Evolutionary conservation across 331 rosid genomes (phyloP).

Genomic region (Malus hybrid): DNA sequence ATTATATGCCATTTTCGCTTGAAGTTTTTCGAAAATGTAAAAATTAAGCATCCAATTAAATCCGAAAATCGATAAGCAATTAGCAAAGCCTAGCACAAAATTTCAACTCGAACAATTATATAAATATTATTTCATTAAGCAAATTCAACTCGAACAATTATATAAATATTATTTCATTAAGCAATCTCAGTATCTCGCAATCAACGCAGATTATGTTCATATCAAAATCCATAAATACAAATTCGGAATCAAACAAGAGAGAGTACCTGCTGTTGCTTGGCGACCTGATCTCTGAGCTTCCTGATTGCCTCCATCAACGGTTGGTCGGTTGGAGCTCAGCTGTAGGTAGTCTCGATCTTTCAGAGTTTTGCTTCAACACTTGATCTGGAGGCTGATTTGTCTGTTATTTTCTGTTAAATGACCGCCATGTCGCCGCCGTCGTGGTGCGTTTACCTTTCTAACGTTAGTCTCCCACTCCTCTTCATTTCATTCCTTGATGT

Average conservation of each 20-base stretch:
- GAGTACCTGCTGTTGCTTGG: conserved; percentile 34
- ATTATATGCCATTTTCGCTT: not conserved
- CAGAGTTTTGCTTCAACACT: not conserved
- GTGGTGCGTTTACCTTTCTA: not conserved
- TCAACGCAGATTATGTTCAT: not conserved
- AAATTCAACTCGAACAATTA: not conserved
- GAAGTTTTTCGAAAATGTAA: not conserved
- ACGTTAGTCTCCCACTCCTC: not conserved
- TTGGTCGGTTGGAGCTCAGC: not conserved
- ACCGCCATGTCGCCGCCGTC: conserved; percentile 2
- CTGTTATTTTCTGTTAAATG: not conserved
- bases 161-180: not conserved
- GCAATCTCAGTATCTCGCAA: not conserved
- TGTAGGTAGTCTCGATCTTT: not conserved
- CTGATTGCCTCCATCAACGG: conserved; percentile 28
- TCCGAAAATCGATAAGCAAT: not conserved
- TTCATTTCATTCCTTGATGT: not conserved
- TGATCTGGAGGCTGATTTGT: not conserved
- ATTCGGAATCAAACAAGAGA: not conserved
- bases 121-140: not conserved
- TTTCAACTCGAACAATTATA: not conserved
- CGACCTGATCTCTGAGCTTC: conserved; percentile 35
- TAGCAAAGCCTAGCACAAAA: not conserved
- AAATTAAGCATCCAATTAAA: too few relatives aligned
- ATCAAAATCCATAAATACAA: not conserved